Evolutionary conservation across 768 basidiomycete genomes (phyloP), one percentile per base, ranked within the genome.

Genomic region (Collybia sordida): DNA sequence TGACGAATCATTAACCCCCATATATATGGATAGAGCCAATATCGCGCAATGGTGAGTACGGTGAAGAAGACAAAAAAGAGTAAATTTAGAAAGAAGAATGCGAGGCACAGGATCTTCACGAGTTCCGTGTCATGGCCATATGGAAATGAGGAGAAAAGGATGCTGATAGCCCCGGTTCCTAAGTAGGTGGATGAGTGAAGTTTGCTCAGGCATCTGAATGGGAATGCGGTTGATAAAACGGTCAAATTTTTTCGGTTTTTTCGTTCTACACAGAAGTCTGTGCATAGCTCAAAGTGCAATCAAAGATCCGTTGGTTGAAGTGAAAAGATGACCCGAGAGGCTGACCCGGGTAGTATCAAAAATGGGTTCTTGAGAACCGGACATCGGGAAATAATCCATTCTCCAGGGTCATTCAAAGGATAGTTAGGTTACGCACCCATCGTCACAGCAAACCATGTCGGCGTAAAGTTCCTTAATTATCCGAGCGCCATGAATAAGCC

Each of bases 121-220:
- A 69, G 54, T 9, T 54, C 51, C 3, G 75, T 72, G 25, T 67
- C 63, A 28, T 58, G 60, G 2, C 72, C 78, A 57, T 85, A 87
- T 0, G 84, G 86, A 58, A 83, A 83, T 8, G 60, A 71, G 34
- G 74, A 68, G 59, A 85, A 80, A 27, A 88, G 72, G 31, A 75
- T 73, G 52, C 81, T 80, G 12, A 86, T 67, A 23, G 72, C 64
- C n/a, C 77, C 77, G 27, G 77, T 78, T 19, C 74, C 77, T 77
- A 46, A 31, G 36, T 4, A 38, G 45, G 31, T 18, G 47, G 36
- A 31, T 42, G 24, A 35, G 46, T 55, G 44, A 49, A 43, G 19
- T 42, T 47, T 25, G 42, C 34, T 18, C 31, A 14, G 31, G 14
- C 31, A 31, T 31, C 31, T 31, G 11, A 31, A 31, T 27, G 11